These are phyloP conservation scores for Raphanus sativus DNA, from an alignment of 345 rosid genomes.

Conservation along the genomic window DNA sequence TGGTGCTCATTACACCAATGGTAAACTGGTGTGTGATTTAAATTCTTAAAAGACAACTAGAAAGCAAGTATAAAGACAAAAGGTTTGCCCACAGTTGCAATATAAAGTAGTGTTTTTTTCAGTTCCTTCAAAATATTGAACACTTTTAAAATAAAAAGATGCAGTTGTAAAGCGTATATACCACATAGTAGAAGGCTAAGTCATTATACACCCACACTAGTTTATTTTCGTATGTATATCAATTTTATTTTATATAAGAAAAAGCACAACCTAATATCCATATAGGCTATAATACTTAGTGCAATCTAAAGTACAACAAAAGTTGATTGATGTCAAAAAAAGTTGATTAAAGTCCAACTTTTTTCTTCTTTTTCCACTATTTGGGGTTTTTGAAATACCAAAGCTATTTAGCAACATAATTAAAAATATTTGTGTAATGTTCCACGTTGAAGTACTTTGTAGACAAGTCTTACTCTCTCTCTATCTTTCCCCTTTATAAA, in stretches of 20 bases:
- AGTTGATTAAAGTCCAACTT: constrained; percentile 19
- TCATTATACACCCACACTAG: constrained; percentile 21
- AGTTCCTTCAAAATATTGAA: not conserved
- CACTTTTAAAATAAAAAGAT: constrained; percentile 5
- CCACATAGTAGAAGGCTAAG: constrained; percentile 36
- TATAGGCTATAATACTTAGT: constrained; percentile 31
- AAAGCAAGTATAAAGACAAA: constrained; percentile 24
- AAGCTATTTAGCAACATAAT: constrained; percentile 13
- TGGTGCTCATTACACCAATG: constrained; percentile 17
- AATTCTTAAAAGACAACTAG: constrained; percentile 19
- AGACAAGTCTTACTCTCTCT: constrained; percentile 12
- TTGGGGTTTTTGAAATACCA: not conserved
- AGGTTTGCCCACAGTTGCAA: constrained; percentile 17
- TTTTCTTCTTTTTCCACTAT: constrained; percentile 21
- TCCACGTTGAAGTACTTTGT: constrained; percentile 34
- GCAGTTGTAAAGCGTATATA: constrained; percentile 31
- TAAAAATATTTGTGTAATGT: constrained; percentile 11
- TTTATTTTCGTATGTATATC: constrained; percentile 15
- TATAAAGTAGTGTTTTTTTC: constrained; percentile 2
- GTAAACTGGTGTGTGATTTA: constrained; percentile 25
- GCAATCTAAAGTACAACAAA: constrained; percentile 39
- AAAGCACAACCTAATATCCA: constrained; percentile 31
- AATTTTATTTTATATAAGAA: not conserved
- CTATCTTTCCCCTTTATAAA: constrained; percentile 34
- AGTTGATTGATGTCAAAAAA: constrained; percentile 22